These are phyloP conservation scores for Solidago caesia DNA, from an alignment of 129 eudicot species.

Conservation along the genomic window DNA sequence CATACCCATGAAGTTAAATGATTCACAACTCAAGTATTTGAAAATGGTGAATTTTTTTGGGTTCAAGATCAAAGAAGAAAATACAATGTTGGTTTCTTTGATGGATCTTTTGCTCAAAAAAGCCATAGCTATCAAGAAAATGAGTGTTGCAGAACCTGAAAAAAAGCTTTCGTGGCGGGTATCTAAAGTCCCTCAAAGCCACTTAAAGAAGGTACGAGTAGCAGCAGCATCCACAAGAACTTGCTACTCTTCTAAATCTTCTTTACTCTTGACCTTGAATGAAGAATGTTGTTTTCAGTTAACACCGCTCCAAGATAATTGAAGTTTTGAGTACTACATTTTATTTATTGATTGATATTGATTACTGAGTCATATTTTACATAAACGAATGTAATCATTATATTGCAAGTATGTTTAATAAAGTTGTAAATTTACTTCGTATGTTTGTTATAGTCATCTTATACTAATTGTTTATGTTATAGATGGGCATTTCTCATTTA, in stretches of 20 bases:
- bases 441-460: background rate
- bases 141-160: constrained; percentile 28
- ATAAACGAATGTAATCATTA: background rate
- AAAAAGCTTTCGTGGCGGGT: constrained; percentile 33
- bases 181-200: constrained; percentile 37
- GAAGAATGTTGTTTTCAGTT: constrained; percentile 21
- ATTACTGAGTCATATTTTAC: background rate
- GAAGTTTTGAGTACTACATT: background rate
- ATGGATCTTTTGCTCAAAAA: constrained; percentile 44
- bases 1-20: background rate
- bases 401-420: background rate
- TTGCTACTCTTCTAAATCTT: constrained; percentile 21
- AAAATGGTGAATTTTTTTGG: constrained; percentile 24
- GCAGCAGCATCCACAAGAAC: constrained; percentile 17
- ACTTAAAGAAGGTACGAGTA: constrained; percentile 23
- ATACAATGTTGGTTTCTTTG: constrained; percentile 21
- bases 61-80: constrained; percentile 27
- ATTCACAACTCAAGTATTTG: constrained; percentile 29
- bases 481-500: too few relatives aligned
- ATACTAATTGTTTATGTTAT: too few relatives aligned
- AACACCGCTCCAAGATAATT: background rate
- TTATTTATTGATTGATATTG: background rate
- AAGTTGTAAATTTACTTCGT: too few relatives aligned
- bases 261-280: constrained; percentile 18
- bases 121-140: constrained; percentile 36